These are phyloP conservation scores for Massospora cicadina DNA, from an alignment of 371 early-diverging fungal species.

Conservation along the genomic window DNA sequence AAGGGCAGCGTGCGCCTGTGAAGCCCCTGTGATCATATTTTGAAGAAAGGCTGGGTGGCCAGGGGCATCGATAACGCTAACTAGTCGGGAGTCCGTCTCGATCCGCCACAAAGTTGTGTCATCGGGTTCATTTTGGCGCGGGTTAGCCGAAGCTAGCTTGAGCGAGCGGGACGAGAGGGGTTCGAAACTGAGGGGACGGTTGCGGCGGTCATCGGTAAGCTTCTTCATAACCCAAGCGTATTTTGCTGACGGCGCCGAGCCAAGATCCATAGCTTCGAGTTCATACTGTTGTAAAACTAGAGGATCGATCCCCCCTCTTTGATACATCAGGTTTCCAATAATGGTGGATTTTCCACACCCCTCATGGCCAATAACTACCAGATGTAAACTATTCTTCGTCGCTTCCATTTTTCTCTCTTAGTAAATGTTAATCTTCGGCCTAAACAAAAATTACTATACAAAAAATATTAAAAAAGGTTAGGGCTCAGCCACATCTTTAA, in stretches of 20 bases:
- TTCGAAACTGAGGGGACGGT: not conserved
- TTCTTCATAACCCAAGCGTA: not conserved
- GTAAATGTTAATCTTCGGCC: not conserved
- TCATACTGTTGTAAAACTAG: conserved; percentile 99
- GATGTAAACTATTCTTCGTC: not conserved
- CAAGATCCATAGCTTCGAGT: conserved; percentile 95
- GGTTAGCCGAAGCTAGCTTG: conserved; percentile 93
- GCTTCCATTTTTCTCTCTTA: not conserved
- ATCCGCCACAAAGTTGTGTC: conserved; percentile 95
- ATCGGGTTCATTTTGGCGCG: conserved; percentile 95
- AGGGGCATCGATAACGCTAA: conserved; percentile 95
- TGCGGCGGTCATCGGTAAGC: conserved; percentile 22
- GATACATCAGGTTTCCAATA: conserved; percentile 97
- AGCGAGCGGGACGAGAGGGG: conserved; percentile 21
- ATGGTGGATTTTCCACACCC: conserved; percentile 93
- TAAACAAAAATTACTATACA: no score
- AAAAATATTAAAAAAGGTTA: no score
- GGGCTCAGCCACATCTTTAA: no score
- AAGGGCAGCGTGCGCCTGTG: conserved; percentile 92
- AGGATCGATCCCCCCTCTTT: conserved; percentile 97
- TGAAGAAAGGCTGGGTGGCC: conserved; percentile 99
- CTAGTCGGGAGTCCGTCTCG: conserved; percentile 86
- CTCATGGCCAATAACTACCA: conserved; percentile 99
- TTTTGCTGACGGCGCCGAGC: conserved; percentile 46
- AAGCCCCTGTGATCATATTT: conserved; percentile 99